A percentile compares a stretch with the other conserved stretches of the same genome.
Evolutionary conservation across 495 filamentous ascomycete genomes (phyloP).

Genomic region (Tuber microsphaerosporum): DNA sequence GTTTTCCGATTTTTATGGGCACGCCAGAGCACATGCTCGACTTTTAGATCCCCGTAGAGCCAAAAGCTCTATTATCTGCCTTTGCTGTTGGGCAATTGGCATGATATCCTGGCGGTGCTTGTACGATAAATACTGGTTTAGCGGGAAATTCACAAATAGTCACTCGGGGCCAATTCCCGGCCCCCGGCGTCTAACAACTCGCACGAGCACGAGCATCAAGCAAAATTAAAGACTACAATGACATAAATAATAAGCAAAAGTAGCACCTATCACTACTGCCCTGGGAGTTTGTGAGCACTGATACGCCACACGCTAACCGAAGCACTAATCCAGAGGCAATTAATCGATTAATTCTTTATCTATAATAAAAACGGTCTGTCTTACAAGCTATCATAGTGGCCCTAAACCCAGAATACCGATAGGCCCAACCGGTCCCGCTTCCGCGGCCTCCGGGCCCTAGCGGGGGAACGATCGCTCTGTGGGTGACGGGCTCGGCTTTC

Average conservation of each 20-base stretch:
- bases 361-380: neutral
- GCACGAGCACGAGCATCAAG: neutral
- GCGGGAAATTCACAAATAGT: neutral
- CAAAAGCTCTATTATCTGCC: neutral
- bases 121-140: neutral
- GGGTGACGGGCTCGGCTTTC: no score
- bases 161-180: neutral
- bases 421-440: no score
- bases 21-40: neutral
- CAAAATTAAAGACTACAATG: neutral
- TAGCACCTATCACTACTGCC: no score
- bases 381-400: no score
- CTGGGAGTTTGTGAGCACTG: neutral
- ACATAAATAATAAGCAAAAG: neutral
- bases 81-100: neutral
- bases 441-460: no score
- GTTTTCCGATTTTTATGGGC: no score
- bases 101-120: neutral
- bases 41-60: neutral
- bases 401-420: no score
- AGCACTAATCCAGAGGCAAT: neutral
- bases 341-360: neutral
- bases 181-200: neutral
- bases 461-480: no score
- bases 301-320: neutral